Evolutionary conservation across 2,329 filamentous ascomycete genomes (phyloP).

Genomic region (Alternaria postmessia): DNA sequence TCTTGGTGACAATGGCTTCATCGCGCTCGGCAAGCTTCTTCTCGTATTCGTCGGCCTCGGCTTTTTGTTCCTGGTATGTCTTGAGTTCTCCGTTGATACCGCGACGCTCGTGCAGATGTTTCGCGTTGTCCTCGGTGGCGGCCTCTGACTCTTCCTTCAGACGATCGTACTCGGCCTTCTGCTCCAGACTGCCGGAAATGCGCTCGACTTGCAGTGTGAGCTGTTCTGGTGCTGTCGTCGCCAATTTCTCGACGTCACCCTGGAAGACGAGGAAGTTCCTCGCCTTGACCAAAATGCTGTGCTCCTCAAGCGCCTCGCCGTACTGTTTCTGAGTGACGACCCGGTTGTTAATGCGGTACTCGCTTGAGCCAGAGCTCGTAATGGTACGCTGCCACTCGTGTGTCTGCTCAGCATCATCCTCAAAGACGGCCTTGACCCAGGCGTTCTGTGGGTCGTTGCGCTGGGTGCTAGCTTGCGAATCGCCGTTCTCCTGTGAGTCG

Average conservation of each 20-base stretch:
- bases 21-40: conserved; percentile 90
- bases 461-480: conserved; percentile 69
- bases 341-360: conserved; percentile 96
- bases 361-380: conserved; percentile 85
- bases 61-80: conserved; percentile 96
- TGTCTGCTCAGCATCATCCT: conserved; percentile 94
- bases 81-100: conserved; percentile 98
- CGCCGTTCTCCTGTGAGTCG: conserved; percentile 58
- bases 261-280: conserved; percentile 98
- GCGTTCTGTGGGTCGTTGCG: conserved; percentile 85
- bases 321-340: conserved; percentile 89
- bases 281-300: conserved; percentile 98
- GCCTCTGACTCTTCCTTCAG: conserved; percentile 87
- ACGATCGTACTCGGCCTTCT: conserved; percentile 91
- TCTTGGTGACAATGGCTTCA: conserved; percentile 88
- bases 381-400: conserved; percentile 97
- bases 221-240: conserved; percentile 92
- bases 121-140: conserved; percentile 85
- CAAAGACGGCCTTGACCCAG: conserved; percentile 99
- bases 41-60: conserved; percentile 92
- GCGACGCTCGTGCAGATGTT: conserved; percentile 86
- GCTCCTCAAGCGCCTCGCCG: conserved; percentile 87
- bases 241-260: conserved; percentile 96
- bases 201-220: conserved; percentile 94
- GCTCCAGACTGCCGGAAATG: conserved; percentile 94